Evolutionary conservation across 306 rosid genomes (phyloP), one percentile per base, ranked within the genome.

Genomic region (Glycine soja): DNA sequence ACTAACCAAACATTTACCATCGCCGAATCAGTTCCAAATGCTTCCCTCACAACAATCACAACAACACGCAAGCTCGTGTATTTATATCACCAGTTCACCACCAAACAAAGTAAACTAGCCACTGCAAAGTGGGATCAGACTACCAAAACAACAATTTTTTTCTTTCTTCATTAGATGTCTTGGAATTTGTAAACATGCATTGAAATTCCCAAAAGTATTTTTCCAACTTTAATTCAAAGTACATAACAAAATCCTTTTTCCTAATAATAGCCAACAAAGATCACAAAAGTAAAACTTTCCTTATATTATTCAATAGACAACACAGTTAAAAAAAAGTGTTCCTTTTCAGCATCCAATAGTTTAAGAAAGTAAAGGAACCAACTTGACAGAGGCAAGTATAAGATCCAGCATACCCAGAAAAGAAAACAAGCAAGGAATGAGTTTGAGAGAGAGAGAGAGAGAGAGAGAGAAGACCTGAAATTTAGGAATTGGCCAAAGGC

Each of bases 401-500:
- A 84, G 82, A 87, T 87, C 43, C 43, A 38, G 43, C 43, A 4
- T 38, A 38, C 43, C 68, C 16, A 83, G 30, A 75, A 42, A 42
- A 42, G 46, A 42, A 38, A 38, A 34, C 38, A 34, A 34, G 38
- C 38, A 34, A 0, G 38, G 38, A 38, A 38, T 38, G 46, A 42
- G 45, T 4, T 4, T 0, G 7, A 42, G 45, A 6, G 45, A 8
- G 57, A 61, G 53, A 7, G 10, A 24, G 30, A 24, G 30, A n/a
- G n/a, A n/a, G n/a, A n/a, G n/a, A n/a, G n/a, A 10, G 8, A 36
- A 77, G 32, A 19, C 99, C 92, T 90, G 88, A 89, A 88, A 84
- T 95, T 93, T 40, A 95, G 92, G 81, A 91, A 91, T 77, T 93
- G 98, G 45, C 99, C 98, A 81, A 93, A 91, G 71, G 77, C 83